Conservation (phyloP, 441 rosid genomes). For the Biscutella laevigata region DNA sequence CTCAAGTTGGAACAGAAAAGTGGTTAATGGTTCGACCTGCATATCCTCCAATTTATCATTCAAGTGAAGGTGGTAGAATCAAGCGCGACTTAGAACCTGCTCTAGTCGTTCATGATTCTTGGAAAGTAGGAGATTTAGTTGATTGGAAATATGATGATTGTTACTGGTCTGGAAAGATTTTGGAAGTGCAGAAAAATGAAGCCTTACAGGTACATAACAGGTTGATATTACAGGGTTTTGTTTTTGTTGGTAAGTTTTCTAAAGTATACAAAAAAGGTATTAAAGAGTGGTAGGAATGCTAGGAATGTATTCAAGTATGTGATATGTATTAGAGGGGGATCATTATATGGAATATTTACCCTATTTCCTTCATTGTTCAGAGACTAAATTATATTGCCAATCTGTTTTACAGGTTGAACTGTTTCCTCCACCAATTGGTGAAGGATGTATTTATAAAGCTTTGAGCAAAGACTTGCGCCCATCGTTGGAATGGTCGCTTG, state of each 20-base stretch:
- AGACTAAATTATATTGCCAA: neutral
- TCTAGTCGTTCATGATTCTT: conserved; percentile 35
- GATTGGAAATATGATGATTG: conserved; percentile 59
- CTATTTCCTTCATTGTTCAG: no score
- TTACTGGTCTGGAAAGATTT: conserved; percentile 61
- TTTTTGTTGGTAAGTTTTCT: no score
- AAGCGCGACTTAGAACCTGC: conserved; percentile 30
- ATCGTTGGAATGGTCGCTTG: conserved; percentile 59
- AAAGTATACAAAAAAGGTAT: no score
- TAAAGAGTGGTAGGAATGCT: no score
- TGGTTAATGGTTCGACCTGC: conserved; percentile 61
- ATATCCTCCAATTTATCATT: conserved; percentile 46
- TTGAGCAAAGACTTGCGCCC: conserved; percentile 51
- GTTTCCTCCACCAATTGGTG: conserved; percentile 55
- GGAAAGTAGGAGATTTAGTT: conserved; percentile 76
- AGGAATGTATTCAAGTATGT: no score
- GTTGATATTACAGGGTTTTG: neutral
- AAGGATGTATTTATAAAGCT: conserved; percentile 47
- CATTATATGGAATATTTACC: no score
- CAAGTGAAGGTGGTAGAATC: conserved; percentile 29
- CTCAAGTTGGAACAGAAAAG: neutral
- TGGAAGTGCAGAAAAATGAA: conserved; percentile 21
- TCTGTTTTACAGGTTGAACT: conserved; percentile 39
- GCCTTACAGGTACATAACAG: conserved; percentile 34
- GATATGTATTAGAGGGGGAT: no score